Percentiles rank a stretch among this genome's conserved stretches.
Evolutionary conservation across 805 yeast genomes (phyloP).

Genomic region (Brettanomyces nanus): DNA sequence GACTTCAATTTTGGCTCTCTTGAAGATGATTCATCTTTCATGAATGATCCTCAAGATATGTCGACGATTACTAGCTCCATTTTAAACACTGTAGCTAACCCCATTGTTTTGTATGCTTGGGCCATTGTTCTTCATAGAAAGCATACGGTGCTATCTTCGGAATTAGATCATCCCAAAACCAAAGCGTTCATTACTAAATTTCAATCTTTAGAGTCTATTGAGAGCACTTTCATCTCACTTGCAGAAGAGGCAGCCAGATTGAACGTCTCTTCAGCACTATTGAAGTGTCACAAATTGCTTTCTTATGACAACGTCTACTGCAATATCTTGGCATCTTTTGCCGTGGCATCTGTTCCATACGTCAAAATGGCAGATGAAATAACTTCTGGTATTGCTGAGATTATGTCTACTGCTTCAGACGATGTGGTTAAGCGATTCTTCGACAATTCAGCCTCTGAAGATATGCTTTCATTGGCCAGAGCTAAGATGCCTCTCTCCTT

Average conservation of each 20-base stretch:
- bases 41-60: slow-evolving; percentile 35
- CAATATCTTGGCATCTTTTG: slow-evolving; percentile 38
- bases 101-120: slow-evolving; percentile 59
- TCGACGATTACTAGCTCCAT: slow-evolving; percentile 13
- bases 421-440: slow-evolving; percentile 38
- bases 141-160: slow-evolving; percentile 30
- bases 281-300: slow-evolving; percentile 32
- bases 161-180: slow-evolving; percentile 20
- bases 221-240: slow-evolving; percentile 24
- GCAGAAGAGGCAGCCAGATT: slow-evolving; percentile 31
- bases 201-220: slow-evolving; percentile 14
- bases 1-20: slow-evolving; percentile 39
- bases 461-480: slow-evolving; percentile 43
- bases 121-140: slow-evolving; percentile 51
- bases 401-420: slow-evolving; percentile 38
- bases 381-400: slow-evolving; percentile 33
- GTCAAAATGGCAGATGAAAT: slow-evolving; percentile 37
- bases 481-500: slow-evolving; percentile 69
- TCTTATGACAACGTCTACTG: slow-evolving; percentile 43
- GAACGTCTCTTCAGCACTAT: slow-evolving; percentile 39
- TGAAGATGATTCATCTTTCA: slow-evolving; percentile 29
- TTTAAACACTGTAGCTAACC: slow-evolving; percentile 29
- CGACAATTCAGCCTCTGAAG: slow-evolving; percentile 33
- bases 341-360: slow-evolving; percentile 40
- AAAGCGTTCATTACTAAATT: slow-evolving; percentile 7